Evolutionary conservation across 1,139 yeast genomes (phyloP), one percentile per base, ranked within the genome.

Genomic region (Suhomyces kunorum): DNA sequence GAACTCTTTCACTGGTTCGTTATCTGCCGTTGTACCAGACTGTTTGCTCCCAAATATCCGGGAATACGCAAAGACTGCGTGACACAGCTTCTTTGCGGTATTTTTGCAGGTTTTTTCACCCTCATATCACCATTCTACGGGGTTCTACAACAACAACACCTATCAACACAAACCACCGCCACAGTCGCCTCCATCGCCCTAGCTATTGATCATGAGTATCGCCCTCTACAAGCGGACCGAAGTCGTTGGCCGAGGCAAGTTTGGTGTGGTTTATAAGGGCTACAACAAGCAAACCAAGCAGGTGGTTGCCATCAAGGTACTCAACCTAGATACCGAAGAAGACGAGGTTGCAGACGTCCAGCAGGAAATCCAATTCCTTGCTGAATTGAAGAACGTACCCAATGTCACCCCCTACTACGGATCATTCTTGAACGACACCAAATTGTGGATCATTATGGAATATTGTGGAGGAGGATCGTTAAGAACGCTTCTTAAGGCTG

Each of bases 371-470:
- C 89, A 87, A 55, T 85, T 92, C 58, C 71, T 94, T 40, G 73
- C 95, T 1, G 89, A 87, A 51, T 69, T 94, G 49, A 86, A 87
- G 50, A 81, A 80, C 43, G 84, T 85, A 3, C 96, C 96, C 19
- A 94, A 94, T 53, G 89, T 94, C 36, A 89, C 96, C 3, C 90
- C 85, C 50, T 94, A 94, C 64, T 87, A 86, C 58, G 98, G 97
- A 1, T 84, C 95, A 0, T 86, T 85, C 49, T 64, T 94, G 29
- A 79, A 82, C 47, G 97, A 92, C 35, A 86, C 97, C 8, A 84
- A 87, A 56, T 69, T 94, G 26, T 94, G 99, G 98, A 90, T 94
- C 59, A 81, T 94, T 42, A 94, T 94, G 98, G 98, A 94, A 58
- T 80, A 87, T 58, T 92, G 98, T 63, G 95, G 96, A 1, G 99